Percentiles rank a stretch among this genome's conserved stretches.
Conservation (phyloP, 2,329 filamentous ascomycete species). For the Arthrobotrys megalospora region DNA sequence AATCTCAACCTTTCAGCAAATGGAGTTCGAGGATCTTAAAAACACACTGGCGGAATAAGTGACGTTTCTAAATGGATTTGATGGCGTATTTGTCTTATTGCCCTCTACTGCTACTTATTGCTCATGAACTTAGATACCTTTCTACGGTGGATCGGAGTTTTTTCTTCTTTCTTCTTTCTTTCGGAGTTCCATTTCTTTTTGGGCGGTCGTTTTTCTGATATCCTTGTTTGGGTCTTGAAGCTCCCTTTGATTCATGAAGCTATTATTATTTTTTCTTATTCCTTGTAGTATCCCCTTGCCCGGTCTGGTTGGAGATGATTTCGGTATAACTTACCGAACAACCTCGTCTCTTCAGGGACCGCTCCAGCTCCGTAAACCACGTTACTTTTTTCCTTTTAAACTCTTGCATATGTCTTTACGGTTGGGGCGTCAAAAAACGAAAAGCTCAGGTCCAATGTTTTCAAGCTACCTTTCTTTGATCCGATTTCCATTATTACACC, state of each 20-base stretch:
- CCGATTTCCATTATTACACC: slow-evolving; percentile 12
- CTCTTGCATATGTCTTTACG: slow-evolving; percentile 57
- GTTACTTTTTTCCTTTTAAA: slow-evolving; percentile 28
- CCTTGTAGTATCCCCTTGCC: slow-evolving; percentile 18
- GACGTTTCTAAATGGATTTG: neutral
- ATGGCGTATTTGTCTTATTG: slow-evolving; percentile 39
- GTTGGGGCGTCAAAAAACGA: slow-evolving; percentile 60
- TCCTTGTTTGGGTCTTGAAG: slow-evolving; percentile 46
- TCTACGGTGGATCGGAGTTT: slow-evolving; percentile 55
- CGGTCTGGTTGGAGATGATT: neutral
- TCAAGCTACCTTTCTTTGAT: slow-evolving; percentile 28
- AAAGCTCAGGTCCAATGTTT: slow-evolving; percentile 54
- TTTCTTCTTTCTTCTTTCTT: slow-evolving; percentile 4
- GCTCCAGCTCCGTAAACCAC: slow-evolving; percentile 1
- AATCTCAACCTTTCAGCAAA: slow-evolving; percentile 26
- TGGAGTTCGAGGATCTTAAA: slow-evolving; percentile 32
- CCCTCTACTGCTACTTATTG: slow-evolving; percentile 40
- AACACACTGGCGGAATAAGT: neutral
- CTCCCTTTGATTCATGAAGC: slow-evolving; percentile 19
- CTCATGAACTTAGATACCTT: slow-evolving; percentile 58
- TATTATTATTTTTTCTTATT: slow-evolving; percentile 9
- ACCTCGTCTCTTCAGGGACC: neutral
- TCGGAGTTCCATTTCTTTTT: slow-evolving; percentile 14
- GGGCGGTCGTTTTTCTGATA: slow-evolving; percentile 55
- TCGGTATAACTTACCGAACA: neutral